Percentiles rank a stretch among this genome's conserved stretches.
Evolutionary conservation across 176 grass and related monocot genomes (phyloP).

Genomic region (Eremochloa ophiuroides): DNA sequence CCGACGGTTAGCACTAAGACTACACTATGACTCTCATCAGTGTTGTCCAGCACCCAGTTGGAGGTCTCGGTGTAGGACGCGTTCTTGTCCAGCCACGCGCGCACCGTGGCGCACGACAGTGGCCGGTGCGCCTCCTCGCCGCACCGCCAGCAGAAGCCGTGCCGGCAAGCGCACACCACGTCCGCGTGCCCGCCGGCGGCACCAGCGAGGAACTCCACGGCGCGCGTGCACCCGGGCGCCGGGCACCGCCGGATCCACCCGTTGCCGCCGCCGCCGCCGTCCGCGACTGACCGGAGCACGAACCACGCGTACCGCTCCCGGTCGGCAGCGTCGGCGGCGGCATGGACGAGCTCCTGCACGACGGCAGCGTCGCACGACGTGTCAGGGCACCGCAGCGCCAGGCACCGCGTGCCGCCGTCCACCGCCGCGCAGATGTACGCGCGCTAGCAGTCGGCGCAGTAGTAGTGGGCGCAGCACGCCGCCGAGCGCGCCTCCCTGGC

Average conservation of each 20-base stretch:
- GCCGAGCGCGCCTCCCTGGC: neutral
- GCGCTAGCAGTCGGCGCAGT: conserved; percentile 19
- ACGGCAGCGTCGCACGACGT: conserved; percentile 10
- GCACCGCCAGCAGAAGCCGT: conserved; percentile 23
- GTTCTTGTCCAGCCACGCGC: conserved; percentile 28
- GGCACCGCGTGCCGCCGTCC: conserved; percentile 1
- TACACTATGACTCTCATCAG: no score
- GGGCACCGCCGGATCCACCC: no score
- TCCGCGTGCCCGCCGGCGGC: no score
- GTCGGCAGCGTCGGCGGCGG: no score
- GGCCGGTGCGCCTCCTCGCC: conserved; percentile 42
- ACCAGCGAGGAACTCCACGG: no score
- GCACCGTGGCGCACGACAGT: conserved; percentile 11
- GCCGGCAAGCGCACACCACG: neutral
- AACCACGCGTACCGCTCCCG: no score
- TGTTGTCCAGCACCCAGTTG: no score
- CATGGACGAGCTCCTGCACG: neutral
- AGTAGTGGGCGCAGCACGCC: neutral
- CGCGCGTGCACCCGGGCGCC: no score
- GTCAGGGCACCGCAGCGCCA: conserved; percentile 34
- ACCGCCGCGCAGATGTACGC: conserved; percentile 16
- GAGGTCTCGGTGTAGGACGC: no score
- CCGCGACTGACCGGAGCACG: no score
- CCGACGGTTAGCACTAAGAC: no score
- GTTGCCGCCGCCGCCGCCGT: no score